Conservation (phyloP, 2,329 filamentous ascomycete genomes). For the Venturia pyrina region DNA sequence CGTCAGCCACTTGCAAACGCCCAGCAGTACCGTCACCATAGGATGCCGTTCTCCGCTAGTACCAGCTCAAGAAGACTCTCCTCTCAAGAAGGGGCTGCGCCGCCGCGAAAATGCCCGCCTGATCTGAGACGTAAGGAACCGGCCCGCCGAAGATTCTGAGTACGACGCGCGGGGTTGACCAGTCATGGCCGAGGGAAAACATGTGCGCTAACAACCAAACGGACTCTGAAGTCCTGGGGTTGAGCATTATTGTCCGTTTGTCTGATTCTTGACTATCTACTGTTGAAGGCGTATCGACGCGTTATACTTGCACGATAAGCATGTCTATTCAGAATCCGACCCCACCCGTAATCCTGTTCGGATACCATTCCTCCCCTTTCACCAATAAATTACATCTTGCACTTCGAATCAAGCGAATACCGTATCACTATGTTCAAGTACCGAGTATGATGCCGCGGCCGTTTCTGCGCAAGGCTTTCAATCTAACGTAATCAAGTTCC, state of each 20-base stretch:
- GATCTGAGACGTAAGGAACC: neutral
- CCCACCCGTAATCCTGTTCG: neutral
- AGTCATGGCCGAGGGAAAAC: neutral
- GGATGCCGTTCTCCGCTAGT: too few relatives aligned
- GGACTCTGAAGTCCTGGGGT: neutral
- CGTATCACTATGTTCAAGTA: constrained; percentile 23
- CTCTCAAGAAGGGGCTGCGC: too few relatives aligned
- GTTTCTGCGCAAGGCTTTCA: constrained; percentile 25
- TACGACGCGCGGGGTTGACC: neutral
- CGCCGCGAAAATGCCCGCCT: neutral
- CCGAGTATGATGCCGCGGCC: constrained; percentile 29
- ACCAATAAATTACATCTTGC: constrained; percentile 29
- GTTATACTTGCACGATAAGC: neutral
- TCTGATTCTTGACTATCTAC: neutral
- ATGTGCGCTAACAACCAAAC: neutral
- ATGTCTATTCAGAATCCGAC: neutral
- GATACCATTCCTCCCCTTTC: constrained; percentile 21
- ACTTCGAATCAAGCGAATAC: constrained; percentile 27
- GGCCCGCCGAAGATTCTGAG: neutral
- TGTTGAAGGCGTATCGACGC: neutral
- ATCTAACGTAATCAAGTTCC: constrained; percentile 17
- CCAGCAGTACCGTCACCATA: too few relatives aligned
- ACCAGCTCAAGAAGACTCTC: too few relatives aligned
- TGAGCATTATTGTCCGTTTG: neutral
- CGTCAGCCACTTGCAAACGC: neutral